Base-by-base conservation (phyloP, 2,329 filamentous ascomycete genomes). In the Fusarium brevicatenulatum region DNA sequence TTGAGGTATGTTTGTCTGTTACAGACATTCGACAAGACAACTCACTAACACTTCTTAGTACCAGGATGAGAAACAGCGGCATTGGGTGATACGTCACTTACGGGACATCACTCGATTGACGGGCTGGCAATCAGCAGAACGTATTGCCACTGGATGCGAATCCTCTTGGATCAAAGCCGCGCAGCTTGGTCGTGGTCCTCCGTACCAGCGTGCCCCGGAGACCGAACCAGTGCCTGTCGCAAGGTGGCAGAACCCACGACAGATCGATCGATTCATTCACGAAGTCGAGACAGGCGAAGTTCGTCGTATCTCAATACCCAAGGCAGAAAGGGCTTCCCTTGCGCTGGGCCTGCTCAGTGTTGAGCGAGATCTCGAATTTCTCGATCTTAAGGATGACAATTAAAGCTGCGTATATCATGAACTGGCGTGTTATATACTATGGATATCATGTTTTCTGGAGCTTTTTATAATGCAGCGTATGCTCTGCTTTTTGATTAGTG, bases 81-180 rank as follows among this genome's bases (percentile, higher is more conserved):
- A 89, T 64, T 97, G 94, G 93, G 89, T 92, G 0, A 87, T 98
- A 71, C 86, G 88, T 39, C 90, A 92, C 34, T 86, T 98, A 62
- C 88, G 91, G 74, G 91, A 94, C 75, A 91, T 97, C 43, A 90
- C 92, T 5, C 89, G 91, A 4, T 86, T 96, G 12, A 97, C 94
- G 0, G 96, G 96, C 1, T 98, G 94, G 93, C 92, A 94, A 76
- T 94, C 92, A 3, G 93, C 94, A 4, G 88, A 90, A 39, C 90
- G 95, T 44, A 95, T 98, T 71, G 94, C 94, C 1, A 87, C 89
- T 54, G 95, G 94, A 3, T 97, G 94, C 80, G 95, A 98, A 81
- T 91, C 91, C 6, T 88, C 91, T 1, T 99, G 96, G 96, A 87
- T 89, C 66, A 93, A 91, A 78, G 91, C 92, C 2, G 92, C 90